A percentile compares a stretch with the other conserved stretches of the same genome.
Evolutionary conservation across 352 stramenopile species (phyloP).

Genomic region (Plasmopara viticola): DNA sequence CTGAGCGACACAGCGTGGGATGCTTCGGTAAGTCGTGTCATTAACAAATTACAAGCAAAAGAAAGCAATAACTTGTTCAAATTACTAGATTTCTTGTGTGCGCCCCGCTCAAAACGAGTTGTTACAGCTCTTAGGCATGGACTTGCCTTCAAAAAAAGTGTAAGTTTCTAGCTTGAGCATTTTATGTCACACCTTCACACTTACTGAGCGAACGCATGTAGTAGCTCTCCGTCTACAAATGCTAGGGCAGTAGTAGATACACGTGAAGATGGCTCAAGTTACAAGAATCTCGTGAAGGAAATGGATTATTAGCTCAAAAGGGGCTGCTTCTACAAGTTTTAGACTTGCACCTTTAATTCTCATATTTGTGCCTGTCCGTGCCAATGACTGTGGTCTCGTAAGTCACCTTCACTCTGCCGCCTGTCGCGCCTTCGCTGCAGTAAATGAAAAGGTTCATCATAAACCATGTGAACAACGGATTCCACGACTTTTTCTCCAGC

Average conservation of each 20-base stretch:
- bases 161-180: constrained; percentile 19
- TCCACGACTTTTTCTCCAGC: constrained; percentile 53
- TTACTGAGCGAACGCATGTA: background rate
- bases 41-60: background rate
- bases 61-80: background rate
- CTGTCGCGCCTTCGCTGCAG: constrained; percentile 65
- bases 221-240: constrained; percentile 1
- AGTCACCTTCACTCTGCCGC: constrained; percentile 55
- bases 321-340: too few species aligned
- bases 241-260: constrained; percentile 1
- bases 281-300: constrained; percentile 71
- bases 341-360: too few species aligned
- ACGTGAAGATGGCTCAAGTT: constrained; percentile 15
- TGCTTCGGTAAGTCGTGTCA: constrained; percentile 36
- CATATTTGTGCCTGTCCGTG: constrained; percentile 18
- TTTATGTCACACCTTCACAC: background rate
- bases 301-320: constrained; percentile 48
- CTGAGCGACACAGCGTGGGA: constrained; percentile 80
- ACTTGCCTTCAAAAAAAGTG: constrained; percentile 49
- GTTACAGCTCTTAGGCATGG: constrained; percentile 56
- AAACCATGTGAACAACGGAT: constrained; percentile 66
- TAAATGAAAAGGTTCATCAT: constrained; percentile 80
- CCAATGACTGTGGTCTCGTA: constrained; percentile 39
- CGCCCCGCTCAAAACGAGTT: constrained; percentile 53
- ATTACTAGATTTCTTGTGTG: constrained; percentile 38